phyloP scores from a whole-genome alignment of 371 early-diverging fungal species.

The Sporodiniella umbellata region DNA sequence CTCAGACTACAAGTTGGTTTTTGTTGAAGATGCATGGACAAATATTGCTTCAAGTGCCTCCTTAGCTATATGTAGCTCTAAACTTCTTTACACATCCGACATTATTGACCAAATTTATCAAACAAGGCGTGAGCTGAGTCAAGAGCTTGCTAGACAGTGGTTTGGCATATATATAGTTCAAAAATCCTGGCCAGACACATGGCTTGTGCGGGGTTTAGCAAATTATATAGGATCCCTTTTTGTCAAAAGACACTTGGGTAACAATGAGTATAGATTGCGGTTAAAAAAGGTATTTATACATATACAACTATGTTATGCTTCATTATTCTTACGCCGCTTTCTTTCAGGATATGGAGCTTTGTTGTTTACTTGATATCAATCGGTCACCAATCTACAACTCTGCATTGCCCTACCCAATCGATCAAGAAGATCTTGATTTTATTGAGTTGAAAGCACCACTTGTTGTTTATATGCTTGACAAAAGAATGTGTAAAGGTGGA shows the following conservation, averaged over 20 bases:
- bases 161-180: slow-evolving; percentile 86
- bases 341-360: slow-evolving; percentile 75
- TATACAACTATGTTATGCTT: too few relatives aligned
- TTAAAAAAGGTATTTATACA: slow-evolving; percentile 70
- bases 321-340: too few relatives aligned
- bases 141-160: slow-evolving; percentile 87
- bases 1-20: slow-evolving; percentile 81
- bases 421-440: slow-evolving; percentile 76
- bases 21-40: slow-evolving; percentile 73
- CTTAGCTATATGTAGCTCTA: slow-evolving; percentile 62
- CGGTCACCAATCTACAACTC: slow-evolving; percentile 81
- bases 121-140: slow-evolving; percentile 66
- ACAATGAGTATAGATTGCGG: slow-evolving; percentile 85
- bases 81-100: slow-evolving; percentile 66
- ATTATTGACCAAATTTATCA: slow-evolving; percentile 88
- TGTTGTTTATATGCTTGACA: slow-evolving; percentile 92
- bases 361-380: slow-evolving; percentile 78
- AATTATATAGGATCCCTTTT: slow-evolving; percentile 73
- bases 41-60: slow-evolving; percentile 71
- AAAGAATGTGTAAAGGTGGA: slow-evolving; percentile 84
- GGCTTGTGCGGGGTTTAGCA: slow-evolving; percentile 83
- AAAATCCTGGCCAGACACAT: slow-evolving; percentile 80
- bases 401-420: slow-evolving; percentile 57
- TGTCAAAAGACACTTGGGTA: slow-evolving; percentile 77
- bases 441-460: slow-evolving; percentile 82